Percentiles rank a stretch among this genome's conserved stretches.
Evolutionary conservation across 2,329 filamentous ascomycete genomes (phyloP).

Genomic region (Conoideocrella luteorostrata): DNA sequence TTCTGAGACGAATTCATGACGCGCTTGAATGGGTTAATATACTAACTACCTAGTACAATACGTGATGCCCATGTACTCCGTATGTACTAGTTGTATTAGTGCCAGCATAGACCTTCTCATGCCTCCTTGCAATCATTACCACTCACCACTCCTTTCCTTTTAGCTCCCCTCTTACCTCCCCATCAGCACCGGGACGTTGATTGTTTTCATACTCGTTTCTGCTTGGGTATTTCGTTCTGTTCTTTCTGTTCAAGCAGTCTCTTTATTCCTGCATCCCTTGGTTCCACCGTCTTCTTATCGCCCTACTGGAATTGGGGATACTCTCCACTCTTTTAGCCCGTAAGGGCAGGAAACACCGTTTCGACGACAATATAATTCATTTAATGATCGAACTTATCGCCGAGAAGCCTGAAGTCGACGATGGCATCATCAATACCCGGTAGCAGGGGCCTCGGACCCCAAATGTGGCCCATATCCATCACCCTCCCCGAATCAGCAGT

Average conservation of each 20-base stretch:
- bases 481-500: neutral
- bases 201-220: neutral
- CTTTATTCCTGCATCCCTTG: neutral
- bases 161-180: neutral
- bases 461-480: neutral
- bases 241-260: neutral
- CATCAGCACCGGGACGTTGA: neutral
- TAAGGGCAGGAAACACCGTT: neutral
- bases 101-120: neutral
- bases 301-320: neutral
- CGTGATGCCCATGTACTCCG: no score
- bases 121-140: neutral
- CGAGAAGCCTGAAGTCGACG: neutral
- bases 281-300: neutral
- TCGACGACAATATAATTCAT: neutral
- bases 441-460: neutral
- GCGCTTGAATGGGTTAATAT: neutral
- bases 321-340: neutral
- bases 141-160: neutral
- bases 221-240: neutral
- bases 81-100: no score
- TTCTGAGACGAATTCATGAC: neutral
- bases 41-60: no score
- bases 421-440: slow-evolving; percentile 4
- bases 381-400: neutral